Base-by-base conservation (phyloP, 1,284 basidiomycete genomes). In the Erythrobasidium hasegawianum region DNA sequence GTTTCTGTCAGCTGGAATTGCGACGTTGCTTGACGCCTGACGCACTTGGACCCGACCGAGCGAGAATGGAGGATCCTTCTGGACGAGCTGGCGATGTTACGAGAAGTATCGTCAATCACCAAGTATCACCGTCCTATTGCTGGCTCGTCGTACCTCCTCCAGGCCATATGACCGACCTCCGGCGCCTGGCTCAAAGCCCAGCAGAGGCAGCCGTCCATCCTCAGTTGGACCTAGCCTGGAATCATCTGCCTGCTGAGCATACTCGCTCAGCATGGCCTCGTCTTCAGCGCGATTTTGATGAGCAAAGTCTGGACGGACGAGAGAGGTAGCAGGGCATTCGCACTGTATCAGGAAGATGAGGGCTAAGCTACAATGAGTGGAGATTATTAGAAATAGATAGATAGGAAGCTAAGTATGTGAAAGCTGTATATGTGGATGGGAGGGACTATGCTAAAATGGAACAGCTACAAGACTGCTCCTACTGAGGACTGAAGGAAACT, bases 131-230 rank as follows among this genome's bases (percentile, higher is more conserved):
- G 27, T 22, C 43, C 49, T 11, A 18, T 1, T 20, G 57, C 14
- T 50, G 16, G 5, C 18, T 1, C 27, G 14, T 3, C 24, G 24
- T 22, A 65, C 62, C 62, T 65, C 62, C 33, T 65, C 62, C 20
- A 65, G 33, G 22, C 62, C 62, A 58, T 65, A 65, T 38, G 62
- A 65, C 45, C 55, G 62, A 26, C 62, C 62, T 41, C 62, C 62
- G 13, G 53, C 39, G 14, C 43, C 43, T 26, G 41, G 55, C 56
- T 65, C 62, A 22, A 65, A 65, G 55, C 62, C 62, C 49, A 65
- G 49, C 26, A 52, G 20, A 2, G 43, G 62, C 14, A 49, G 33
- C 18, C 41, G n/a, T 5, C 2, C 16, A n/a, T 13, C 41, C 22
- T 27, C 62, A 52, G 29, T 38, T 24, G 53, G 38, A 38, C n/a